These are phyloP conservation scores for Prinsepia uniflora DNA, from an alignment of 306 rosid genomes.

Conservation along the genomic window DNA sequence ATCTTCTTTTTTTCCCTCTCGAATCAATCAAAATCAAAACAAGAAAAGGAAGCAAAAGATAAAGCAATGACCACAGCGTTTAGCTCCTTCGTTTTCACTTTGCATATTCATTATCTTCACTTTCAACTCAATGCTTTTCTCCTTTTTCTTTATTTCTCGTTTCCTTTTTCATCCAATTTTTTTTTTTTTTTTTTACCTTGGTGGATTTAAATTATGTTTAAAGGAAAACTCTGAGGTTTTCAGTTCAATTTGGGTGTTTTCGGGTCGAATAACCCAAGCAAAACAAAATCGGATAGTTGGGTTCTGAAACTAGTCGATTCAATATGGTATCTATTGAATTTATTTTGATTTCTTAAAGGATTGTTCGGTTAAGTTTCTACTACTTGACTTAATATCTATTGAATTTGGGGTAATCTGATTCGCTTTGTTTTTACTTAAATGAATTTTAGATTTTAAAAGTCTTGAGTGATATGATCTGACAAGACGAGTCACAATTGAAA, in stretches of 20 bases:
- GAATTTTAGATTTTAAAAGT: no score
- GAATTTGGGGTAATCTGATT: no score
- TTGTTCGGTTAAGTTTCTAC: no score
- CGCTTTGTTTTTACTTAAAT: no score
- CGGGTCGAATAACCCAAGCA: not conserved
- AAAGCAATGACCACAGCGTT: slow-evolving; percentile 47
- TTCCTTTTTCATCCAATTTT: not conserved
- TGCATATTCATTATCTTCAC: slow-evolving; percentile 14
- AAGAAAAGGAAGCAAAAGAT: slow-evolving; percentile 46
- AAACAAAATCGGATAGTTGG: no score
- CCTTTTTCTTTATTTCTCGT: not conserved
- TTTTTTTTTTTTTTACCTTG: not conserved
- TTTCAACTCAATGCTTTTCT: slow-evolving; percentile 3
- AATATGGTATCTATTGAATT: no score
- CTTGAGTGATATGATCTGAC: no score
- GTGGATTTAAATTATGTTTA: not conserved
- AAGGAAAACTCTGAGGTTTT: not conserved
- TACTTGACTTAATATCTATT: no score
- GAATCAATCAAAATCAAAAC: slow-evolving; percentile 58
- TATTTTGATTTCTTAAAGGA: no score
- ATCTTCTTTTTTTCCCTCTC: slow-evolving; percentile 57
- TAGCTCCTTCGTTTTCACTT: slow-evolving; percentile 48
- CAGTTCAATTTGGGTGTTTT: no score
- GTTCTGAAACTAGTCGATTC: no score
- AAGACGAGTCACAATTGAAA: not conserved